Evolutionary conservation across 805 yeast species (phyloP).

Genomic region (Lachancea thermotolerans): DNA sequence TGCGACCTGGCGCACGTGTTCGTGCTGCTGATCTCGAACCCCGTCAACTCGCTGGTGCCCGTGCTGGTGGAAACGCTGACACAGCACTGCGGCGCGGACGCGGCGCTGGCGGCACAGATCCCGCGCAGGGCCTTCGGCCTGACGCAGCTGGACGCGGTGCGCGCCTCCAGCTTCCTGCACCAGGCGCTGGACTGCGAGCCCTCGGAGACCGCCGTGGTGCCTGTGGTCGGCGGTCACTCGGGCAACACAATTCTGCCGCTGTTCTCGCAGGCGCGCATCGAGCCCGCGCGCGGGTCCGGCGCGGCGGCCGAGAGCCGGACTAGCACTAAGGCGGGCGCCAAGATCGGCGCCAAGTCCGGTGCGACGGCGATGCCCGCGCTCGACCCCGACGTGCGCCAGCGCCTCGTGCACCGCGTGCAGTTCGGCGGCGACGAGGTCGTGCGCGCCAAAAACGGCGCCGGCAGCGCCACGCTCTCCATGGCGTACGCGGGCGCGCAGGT

Average conservation of each 20-base stretch:
- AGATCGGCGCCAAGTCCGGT: neutral
- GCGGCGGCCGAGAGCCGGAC: neutral
- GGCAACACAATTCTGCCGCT: constrained; percentile 92
- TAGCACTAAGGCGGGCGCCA: neutral
- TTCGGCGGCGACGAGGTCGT: constrained; percentile 97
- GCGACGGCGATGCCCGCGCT: neutral
- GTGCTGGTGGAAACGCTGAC: constrained; percentile 70
- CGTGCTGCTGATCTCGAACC: constrained; percentile 81
- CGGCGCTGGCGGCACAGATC: neutral
- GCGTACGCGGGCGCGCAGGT: constrained; percentile 88
- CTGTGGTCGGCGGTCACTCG: constrained; percentile 92
- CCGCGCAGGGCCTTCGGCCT: constrained; percentile 75
- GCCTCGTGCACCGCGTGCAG: constrained; percentile 79
- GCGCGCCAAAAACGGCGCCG: constrained; percentile 88
- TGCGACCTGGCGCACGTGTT: constrained; percentile 61
- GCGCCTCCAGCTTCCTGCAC: constrained; percentile 71
- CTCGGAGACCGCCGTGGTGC: constrained; percentile 44
- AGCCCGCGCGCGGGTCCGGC: constrained; percentile 20
- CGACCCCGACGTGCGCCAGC: constrained; percentile 1
- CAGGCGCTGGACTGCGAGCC: constrained; percentile 44
- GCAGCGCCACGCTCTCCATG: constrained; percentile 94
- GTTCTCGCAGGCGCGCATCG: constrained; percentile 38
- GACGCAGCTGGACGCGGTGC: constrained; percentile 78
- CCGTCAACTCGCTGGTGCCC: constrained; percentile 90
- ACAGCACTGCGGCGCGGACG: neutral